Base-by-base conservation (phyloP, 148 eudicot species). In the Amaranthus palmeri region DNA sequence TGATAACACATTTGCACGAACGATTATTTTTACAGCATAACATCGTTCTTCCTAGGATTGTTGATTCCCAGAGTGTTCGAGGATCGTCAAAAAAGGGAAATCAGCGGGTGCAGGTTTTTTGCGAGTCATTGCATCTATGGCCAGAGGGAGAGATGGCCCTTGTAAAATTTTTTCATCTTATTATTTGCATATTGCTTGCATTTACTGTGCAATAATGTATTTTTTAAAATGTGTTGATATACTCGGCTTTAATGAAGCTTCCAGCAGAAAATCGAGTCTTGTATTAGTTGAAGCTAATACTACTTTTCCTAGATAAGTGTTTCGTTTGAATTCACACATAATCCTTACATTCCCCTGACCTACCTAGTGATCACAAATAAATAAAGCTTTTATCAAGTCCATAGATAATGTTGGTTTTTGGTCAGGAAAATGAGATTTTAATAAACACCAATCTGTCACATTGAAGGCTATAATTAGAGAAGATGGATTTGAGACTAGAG, bases 151-250 rank as follows among this genome's bases (percentile, higher is more conserved):
- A 67, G 77, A 78, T 59, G 75, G 71, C 76, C 67, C 50, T 50
- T 79, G 81, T 79, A 79, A 76, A 72, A 68, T 54, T 65, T 54
- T 42, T 70, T 61, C 54, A 50, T 67, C 8, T 63, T 50, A 45
- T 78, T 71, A 2, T 76, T 25, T 25, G 36, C 36, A 25, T 25
- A 72, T 70, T 53, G 36, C 52, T 68, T 46, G 55, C 8, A 17
- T 70, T 43, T 77, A 51, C 8, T 72, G 63, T 52, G 18, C 48
- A 51, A 59, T 74, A 80, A 65, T 74, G 89, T 83, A 51, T 69
- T 83, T 79, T 68, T 70, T 61, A 66, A 48, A 78, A 68, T 43
- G 73, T 85, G 64, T 81, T 74, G 36, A 60, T 76, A 77, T 79
- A 70, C 74, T 46, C 53, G 8, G 57, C 44, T 41, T 54, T 46